Conservation (phyloP, 257 asterid genomes). For the Plantago ovata region DNA sequence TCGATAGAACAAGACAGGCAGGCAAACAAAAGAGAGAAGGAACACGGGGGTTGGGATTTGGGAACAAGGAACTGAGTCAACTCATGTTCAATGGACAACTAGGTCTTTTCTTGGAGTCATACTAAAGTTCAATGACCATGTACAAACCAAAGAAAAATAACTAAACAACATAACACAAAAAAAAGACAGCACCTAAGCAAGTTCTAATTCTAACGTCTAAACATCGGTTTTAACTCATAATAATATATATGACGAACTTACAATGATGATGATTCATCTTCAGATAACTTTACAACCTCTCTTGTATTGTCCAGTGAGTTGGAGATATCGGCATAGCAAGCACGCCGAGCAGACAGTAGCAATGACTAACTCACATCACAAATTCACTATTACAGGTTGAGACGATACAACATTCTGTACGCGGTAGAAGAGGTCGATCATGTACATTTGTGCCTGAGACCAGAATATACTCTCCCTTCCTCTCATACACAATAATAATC, state of each 20-base stretch:
- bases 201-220: too few species aligned
- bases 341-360: not conserved
- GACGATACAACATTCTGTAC: conserved; percentile 8
- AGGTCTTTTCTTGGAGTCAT: not conserved
- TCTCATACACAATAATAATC: conserved; percentile 3
- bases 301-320: conserved; percentile 4
- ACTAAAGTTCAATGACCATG: conserved; percentile 14
- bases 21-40: too few species aligned
- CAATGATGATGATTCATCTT: too few species aligned
- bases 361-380: conserved; percentile 4
- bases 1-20: too few species aligned
- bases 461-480: conserved; percentile 1
- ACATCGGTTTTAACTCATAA: too few species aligned
- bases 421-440: conserved; percentile 2
- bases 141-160: not conserved
- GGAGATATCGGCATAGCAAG: conserved; percentile 3
- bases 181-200: not conserved
- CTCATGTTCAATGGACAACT: conserved; percentile 1
- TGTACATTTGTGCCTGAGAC: conserved; percentile 13
- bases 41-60: too few species aligned
- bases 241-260: too few species aligned
- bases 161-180: conserved; percentile 3
- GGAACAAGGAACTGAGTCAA: not conserved
- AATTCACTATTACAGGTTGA: conserved; percentile 14
- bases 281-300: not conserved